phyloP scores from a whole-genome alignment of 2,329 filamentous ascomycete genomes.

The Sarocladium kiliense region DNA sequence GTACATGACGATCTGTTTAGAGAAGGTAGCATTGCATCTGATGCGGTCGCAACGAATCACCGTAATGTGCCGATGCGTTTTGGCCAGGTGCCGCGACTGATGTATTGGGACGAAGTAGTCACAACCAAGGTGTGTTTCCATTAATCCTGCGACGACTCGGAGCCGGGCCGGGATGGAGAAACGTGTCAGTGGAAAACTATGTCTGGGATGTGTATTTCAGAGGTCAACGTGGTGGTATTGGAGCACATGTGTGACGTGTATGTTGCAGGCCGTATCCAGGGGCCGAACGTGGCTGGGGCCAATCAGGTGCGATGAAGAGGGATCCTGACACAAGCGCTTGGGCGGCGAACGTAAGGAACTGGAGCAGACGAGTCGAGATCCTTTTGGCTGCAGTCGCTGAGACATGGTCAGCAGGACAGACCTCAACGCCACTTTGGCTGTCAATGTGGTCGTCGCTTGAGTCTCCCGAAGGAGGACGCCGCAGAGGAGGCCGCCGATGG shows the following conservation, averaged over 20 bases:
- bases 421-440: not conserved
- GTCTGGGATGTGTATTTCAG: not conserved
- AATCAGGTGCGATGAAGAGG: not conserved
- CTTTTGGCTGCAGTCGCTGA: not conserved
- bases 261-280: not conserved
- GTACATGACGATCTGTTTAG: too few relatives aligned
- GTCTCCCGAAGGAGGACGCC: not conserved
- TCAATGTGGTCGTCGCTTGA: not conserved
- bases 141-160: not conserved
- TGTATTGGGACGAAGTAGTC: not conserved
- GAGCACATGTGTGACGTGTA: not conserved
- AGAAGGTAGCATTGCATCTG: too few relatives aligned
- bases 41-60: too few relatives aligned
- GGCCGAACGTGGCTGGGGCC: not conserved
- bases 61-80: too few relatives aligned
- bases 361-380: not conserved
- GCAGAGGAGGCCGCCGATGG: not conserved
- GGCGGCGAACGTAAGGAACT: not conserved
- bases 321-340: constrained; percentile 4
- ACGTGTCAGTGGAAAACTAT: not conserved
- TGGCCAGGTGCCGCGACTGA: not conserved
- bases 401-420: not conserved
- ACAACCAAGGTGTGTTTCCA: not conserved
- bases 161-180: not conserved
- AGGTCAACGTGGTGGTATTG: not conserved